Base-by-base conservation (phyloP, 768 basidiomycete species). In the Trametes coccinea region DNA sequence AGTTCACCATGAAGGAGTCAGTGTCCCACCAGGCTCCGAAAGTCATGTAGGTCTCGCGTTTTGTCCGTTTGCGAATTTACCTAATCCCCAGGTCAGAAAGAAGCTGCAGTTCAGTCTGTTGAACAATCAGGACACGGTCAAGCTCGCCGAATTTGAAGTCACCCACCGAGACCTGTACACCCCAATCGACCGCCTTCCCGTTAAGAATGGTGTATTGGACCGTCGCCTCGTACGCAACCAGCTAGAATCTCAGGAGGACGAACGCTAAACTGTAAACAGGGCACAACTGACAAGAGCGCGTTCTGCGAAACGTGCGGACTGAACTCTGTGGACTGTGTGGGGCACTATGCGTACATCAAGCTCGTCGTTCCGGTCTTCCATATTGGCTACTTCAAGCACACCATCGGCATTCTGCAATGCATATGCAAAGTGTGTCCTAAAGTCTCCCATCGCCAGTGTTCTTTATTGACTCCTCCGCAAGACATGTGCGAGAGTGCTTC, bases 301-400 rank as follows among this genome's bases (percentile, higher is more conserved):
- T 90, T 88, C 70, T 99, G 97, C 75, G 92, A 95, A 74, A 99
- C 97, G 0, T 99, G 97, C 70, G 93, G 93, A 7, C 85, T 94
- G 64, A 87, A 84, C 16, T 88, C 93, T 31, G 91, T 94, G 2
- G 93, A 97, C 63, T 99, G 97, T 72, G 95, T 97, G 27, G 97
- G 97, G 1, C 97, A 99, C 74, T 98, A 97, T 73, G 95, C 95
- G 4, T 98, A 98, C 76, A 98, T 99, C 78, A 98, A 97, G 75
- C 83, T 99, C 45, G 87, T 90, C 34, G 87, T 99, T 17, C 97
- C 97, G 0, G 95, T 98, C 17, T 99, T 98, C 74, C 97, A 99
- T 72, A 93, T 98, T 59, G 97, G 97, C 6, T 99, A 93, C 76
- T 98, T 99, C 80, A 92, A 95, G 73, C 95, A 98, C 67, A 93